These are phyloP conservation scores for Coemansia sp. DNA, from an alignment of 192 early-diverging fungal species.

Conservation along the genomic window DNA sequence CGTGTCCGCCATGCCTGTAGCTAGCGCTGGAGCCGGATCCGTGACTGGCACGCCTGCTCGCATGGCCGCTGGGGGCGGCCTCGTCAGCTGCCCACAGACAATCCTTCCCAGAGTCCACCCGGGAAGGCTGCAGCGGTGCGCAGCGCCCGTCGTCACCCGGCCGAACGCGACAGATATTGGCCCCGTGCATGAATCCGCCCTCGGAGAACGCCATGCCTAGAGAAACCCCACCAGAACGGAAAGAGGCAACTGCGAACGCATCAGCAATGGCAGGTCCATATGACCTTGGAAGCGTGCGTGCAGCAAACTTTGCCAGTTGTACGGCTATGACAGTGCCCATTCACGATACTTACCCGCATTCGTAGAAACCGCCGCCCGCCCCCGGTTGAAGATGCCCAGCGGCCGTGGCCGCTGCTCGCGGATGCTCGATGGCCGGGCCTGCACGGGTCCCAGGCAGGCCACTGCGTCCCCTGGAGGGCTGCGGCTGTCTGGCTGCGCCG, in stretches of 20 bases:
- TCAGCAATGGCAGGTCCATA: not conserved
- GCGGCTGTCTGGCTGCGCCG: conserved; percentile 1
- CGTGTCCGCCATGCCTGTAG: conserved; percentile 1
- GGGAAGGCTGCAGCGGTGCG: conserved; percentile 1
- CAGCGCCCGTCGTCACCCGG: conserved; percentile 11
- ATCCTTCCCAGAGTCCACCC: not conserved
- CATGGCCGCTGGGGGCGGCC: not conserved
- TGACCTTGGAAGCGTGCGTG: not conserved
- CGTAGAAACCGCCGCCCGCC: conserved; percentile 39
- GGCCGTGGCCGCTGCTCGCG: conserved; percentile 1
- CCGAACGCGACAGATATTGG: conserved; percentile 27
- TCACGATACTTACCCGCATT: conserved; percentile 18
- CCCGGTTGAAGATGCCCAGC: conserved; percentile 43
- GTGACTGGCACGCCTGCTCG: not conserved
- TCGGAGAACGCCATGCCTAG: conserved; percentile 44
- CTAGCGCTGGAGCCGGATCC: conserved; percentile 1
- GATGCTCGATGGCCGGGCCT: conserved; percentile 3
- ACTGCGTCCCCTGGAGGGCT: not conserved
- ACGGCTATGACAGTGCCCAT: not conserved
- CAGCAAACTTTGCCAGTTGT: too few relatives aligned
- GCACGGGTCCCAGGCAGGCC: conserved; percentile 14
- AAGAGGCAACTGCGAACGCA: not conserved
- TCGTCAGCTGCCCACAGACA: not conserved
- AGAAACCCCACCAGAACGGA: not conserved
- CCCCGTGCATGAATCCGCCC: conserved; percentile 20